Evolutionary conservation across 306 rosid species (phyloP), one percentile per base, ranked within the genome.

Genomic region (Alnus glutinosa): DNA sequence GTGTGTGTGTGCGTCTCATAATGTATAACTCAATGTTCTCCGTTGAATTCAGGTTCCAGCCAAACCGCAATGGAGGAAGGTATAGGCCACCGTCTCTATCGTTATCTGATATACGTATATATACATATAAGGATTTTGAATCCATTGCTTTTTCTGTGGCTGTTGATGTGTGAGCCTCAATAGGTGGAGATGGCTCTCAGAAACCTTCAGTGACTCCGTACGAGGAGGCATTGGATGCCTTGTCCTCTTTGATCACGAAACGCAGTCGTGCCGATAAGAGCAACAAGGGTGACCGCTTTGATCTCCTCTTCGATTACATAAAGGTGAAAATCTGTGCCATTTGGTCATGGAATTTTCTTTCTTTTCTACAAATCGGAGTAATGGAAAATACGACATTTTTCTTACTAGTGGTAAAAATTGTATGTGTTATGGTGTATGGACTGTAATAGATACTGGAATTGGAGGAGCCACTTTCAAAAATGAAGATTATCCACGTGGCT

Each of bases 401-500:
- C 75, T 72, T 75, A 32, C 79, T 44, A 44, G 58, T 16, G 55
- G 52, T 13, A 47, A 36, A 0, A 32, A 23, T 76, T 47, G 6
- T 19, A 32, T 54, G 50, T 4, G 47, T 23, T 55, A 76, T 77
- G 75, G 54, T 67, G 12, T 36, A 11, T 36, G 19, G 61, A 58
- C 78, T 37, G 54, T 32, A 42, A 11, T 67, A 95, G 98, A 92
- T 92, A 54, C 90, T 94, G 54, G 98, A 94, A 66, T 88, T 94
- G 80, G 97, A 94, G 79, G 97, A 92, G 86, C 75, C 91, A 13
- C 88, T 92, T 83, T 87, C 91, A 1, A 68, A 84, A 75, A 80
- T 95, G 98, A 95, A 95, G 94, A 72, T 95, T 74, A 91, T 95
- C 76, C 98, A 95, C 79, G 97, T 92, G 55, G 98, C 98, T 83